phyloP scores from a whole-genome alignment of 371 early-diverging fungal genomes.

The Mucor piriformis region DNA sequence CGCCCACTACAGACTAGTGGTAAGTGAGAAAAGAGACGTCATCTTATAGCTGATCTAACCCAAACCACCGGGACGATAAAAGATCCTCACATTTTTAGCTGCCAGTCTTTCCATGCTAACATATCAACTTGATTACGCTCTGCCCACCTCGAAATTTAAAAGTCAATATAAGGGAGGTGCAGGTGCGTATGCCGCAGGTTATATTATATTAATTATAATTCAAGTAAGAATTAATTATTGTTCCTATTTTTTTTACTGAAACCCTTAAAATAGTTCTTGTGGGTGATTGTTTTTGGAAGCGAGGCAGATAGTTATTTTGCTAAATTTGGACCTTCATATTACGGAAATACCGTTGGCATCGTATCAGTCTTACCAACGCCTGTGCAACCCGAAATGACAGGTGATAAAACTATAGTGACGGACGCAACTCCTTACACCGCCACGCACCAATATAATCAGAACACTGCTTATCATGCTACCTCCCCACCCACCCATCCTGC shows the following conservation, averaged over 20 bases:
- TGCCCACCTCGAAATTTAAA: slow-evolving; percentile 9
- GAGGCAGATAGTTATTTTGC: slow-evolving; percentile 44
- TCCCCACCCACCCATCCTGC: slow-evolving; percentile 4
- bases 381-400: slow-evolving; percentile 25
- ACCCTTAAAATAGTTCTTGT: slow-evolving; percentile 46
- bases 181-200: slow-evolving; percentile 43
- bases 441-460: not conserved
- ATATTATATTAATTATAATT: slow-evolving; percentile 43
- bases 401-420: slow-evolving; percentile 31
- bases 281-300: slow-evolving; percentile 53
- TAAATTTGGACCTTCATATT: slow-evolving; percentile 25
- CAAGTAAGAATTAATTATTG: slow-evolving; percentile 25
- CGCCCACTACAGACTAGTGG: slow-evolving; percentile 42
- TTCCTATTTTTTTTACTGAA: no score
- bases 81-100: slow-evolving; percentile 48
- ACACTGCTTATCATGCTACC: not conserved
- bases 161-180: slow-evolving; percentile 20
- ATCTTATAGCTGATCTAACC: no score
- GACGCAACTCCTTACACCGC: slow-evolving; percentile 4
- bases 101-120: slow-evolving; percentile 41
- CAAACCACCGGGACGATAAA: not conserved
- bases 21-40: slow-evolving; percentile 13
- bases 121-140: slow-evolving; percentile 31
- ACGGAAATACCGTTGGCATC: slow-evolving; percentile 24
- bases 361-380: slow-evolving; percentile 6